Base-by-base conservation (phyloP, 23 red algal species). In the Cyanidiococcus yangmingshanensis region DNA sequence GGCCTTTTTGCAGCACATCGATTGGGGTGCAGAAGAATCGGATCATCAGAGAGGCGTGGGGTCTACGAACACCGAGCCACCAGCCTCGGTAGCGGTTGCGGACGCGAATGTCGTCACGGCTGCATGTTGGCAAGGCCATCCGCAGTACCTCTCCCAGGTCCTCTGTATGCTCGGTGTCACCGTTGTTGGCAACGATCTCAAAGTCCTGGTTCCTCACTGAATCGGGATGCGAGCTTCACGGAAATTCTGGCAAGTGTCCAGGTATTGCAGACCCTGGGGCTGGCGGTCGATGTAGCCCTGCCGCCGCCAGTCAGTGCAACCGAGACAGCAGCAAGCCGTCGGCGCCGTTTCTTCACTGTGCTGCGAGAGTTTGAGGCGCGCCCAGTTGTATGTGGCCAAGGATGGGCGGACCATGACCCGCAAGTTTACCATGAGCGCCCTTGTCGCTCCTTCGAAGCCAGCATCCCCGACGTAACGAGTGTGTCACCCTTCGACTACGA, bases 121-220 rank as follows among this genome's bases (percentile, higher is more conserved):
- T 12, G 63, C 63, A 3, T 71, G 63, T 29, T 71, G 63, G 63
- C 63, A 71, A 29, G 63, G 63, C 12, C 63, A 71, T 30, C 63
- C 63, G 12, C 63, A 71, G 63, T 71, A 71, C 63, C 63, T 71
- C 63, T 71, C 63, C 7, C 63, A 71, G 63, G 63, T 71, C 7
- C 32, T 71, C 16, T 71, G 21, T 30, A 71, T 71, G 63, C 63
- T 71, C 16, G 63, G 63, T 35, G 63, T 35, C 63, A 71, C 63
- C 27, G 63, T 71, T 7, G 12, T 2, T 3, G 63, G 63, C 63
- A 71, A 71, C 63, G 63, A 71, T 30, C 63, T 71, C n/a, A 12
- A 29, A 12, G 63, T 71, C n/a, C 63, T 71, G 63, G 63, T 71
- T 12, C n/a, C 63, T 71, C 7, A 71, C 63, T 29, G 63, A 71